Conservation (phyloP, 2,329 filamentous ascomycete genomes). For the Fusarium napiforme region DNA sequence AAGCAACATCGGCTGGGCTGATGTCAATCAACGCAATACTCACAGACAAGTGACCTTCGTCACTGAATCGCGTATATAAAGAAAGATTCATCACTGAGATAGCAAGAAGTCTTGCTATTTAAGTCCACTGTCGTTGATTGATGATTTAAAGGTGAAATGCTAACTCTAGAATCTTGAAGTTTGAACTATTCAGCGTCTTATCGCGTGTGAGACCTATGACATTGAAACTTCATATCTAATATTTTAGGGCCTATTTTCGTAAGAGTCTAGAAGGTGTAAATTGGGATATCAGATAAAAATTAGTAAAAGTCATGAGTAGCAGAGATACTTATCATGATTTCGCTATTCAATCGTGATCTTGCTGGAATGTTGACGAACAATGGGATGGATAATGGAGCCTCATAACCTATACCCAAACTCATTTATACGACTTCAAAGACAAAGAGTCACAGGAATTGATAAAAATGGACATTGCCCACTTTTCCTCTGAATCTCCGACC, state of each 20-base stretch:
- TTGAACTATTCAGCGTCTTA: too few relatives aligned
- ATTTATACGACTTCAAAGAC: not conserved
- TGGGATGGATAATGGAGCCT: too few relatives aligned
- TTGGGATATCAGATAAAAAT: accelerated
- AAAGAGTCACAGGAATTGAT: not conserved
- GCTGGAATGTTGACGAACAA: not conserved
- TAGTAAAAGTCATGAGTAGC: not conserved
- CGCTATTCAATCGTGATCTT: not conserved
- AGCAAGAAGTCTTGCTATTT: too few relatives aligned
- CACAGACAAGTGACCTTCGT: not conserved
- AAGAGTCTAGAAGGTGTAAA: not conserved
- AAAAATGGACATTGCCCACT: not conserved
- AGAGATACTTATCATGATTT: not conserved
- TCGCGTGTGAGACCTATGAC: accelerated
- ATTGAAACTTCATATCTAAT: accelerated
- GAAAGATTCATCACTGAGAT: too few relatives aligned
- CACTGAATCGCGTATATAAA: not conserved
- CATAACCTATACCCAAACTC: not conserved
- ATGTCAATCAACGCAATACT: not conserved
- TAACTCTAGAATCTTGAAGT: too few relatives aligned
- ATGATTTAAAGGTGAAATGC: too few relatives aligned
- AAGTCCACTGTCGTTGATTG: too few relatives aligned
- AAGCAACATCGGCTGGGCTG: not conserved
- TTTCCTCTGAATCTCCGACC: too few relatives aligned
- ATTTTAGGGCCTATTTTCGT: not conserved